Evolutionary conservation across 768 basidiomycete species (phyloP), one percentile per base, ranked within the genome.

Genomic region (Pisolithus tinctorius): DNA sequence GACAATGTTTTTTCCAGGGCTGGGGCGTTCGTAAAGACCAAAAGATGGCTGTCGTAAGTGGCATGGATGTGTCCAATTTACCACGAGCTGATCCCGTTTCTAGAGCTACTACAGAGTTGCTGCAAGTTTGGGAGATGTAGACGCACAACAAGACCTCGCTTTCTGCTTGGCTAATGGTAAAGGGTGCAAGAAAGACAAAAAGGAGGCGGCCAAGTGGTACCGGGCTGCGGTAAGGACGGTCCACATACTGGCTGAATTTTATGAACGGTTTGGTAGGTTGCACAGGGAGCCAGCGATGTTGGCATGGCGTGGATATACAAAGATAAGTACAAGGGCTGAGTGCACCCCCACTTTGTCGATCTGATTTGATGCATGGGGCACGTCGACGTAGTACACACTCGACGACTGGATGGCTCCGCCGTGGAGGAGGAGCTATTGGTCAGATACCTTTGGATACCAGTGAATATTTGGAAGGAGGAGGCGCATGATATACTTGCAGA

Each of bases 251-350:
- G 6, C 20, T 37, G 30, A 23, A 23, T 8, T 42, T 38, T 41
- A 48, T 62, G 30, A 51, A 53, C 3, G 30, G 4, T 51, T 47
- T 40, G 47, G 7, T 29, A 82, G 79, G 80, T 76, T 29, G 72
- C 72, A 14, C 90, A 91, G 64, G 89, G 89, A 17, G 78, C 73
- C 49, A 92, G 89, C 62, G 85, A 88, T 59, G 75, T 92, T 55
- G 90, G 90, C 23, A 76, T 93, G 43, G 88, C 88, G 2, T 93
- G 90, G 90, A 92, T 93, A 55, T 89, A 88, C 73, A 94, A 94
- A 67, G 83, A 88, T 61, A 93, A 93, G 69, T 92, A 69, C 37
- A 63, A 56, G 46, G 54, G 62, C 45, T 67, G 58, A 54, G 37
- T 27, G 48, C 37, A 13, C 17, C 40, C n/a, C 7, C 4, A 4